Conservation (phyloP, 345 rosid genomes). For the Bretschneidera sinensis region DNA sequence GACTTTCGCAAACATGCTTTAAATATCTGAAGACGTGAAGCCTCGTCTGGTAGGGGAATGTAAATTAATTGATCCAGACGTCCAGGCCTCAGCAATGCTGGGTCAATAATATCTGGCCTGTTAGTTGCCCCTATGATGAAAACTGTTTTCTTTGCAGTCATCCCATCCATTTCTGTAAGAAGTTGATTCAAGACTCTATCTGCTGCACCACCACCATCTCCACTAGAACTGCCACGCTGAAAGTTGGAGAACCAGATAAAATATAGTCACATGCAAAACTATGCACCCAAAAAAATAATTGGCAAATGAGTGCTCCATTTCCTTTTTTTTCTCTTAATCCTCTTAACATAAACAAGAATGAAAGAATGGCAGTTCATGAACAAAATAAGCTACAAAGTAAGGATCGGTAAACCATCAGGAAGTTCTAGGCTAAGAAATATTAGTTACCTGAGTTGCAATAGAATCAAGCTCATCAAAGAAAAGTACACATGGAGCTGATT, state of each 20-base stretch:
- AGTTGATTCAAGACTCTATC: slow-evolving; percentile 36
- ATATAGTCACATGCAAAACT: too few relatives aligned
- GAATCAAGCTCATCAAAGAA: slow-evolving; percentile 38
- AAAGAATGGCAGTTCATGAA: background rate
- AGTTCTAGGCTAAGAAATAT: background rate
- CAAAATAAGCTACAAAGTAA: background rate
- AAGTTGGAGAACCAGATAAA: slow-evolving; percentile 3
- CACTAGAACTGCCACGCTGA: slow-evolving; percentile 29
- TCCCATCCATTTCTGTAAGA: slow-evolving; percentile 40
- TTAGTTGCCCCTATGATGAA: slow-evolving; percentile 35
- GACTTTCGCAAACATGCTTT: slow-evolving; percentile 35
- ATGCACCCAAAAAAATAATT: too few relatives aligned
- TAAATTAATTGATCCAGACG: slow-evolving; percentile 34
- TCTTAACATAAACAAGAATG: background rate
- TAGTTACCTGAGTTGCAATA: slow-evolving; percentile 29
- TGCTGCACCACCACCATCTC: slow-evolving; percentile 42
- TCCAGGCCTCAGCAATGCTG: slow-evolving; percentile 35
- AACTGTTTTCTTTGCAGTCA: slow-evolving; percentile 34
- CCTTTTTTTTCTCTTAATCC: too few relatives aligned
- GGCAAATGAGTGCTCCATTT: too few relatives aligned
- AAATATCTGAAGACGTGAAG: slow-evolving; percentile 30
- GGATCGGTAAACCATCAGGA: background rate
- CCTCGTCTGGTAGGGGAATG: slow-evolving; percentile 32
- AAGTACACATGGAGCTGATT: slow-evolving; percentile 35
- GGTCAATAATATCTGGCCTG: slow-evolving; percentile 28